A percentile compares a stretch with the other conserved stretches of the same genome.
Conservation (phyloP, 495 filamentous ascomycete genomes). For the Neurospora sp. region DNA sequence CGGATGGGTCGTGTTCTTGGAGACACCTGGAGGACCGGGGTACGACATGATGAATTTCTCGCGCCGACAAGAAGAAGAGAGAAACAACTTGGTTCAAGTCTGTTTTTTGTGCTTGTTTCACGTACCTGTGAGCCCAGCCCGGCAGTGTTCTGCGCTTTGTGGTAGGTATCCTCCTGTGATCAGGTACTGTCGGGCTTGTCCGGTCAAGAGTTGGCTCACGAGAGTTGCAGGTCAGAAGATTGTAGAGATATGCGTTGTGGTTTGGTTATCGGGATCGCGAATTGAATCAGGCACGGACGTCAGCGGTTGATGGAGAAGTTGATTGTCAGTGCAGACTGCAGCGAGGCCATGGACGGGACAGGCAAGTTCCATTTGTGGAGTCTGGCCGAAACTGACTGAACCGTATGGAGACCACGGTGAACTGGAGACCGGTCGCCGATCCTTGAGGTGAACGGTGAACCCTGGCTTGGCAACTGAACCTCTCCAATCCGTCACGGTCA, state of each 20-base stretch:
- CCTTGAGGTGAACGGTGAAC: neutral
- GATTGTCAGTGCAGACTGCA: neutral
- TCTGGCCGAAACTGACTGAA: neutral
- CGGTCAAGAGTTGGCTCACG: slow-evolving; percentile 15
- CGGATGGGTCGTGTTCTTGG: slow-evolving; percentile 41
- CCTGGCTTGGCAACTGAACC: neutral
- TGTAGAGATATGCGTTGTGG: neutral
- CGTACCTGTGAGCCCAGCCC: slow-evolving; percentile 38
- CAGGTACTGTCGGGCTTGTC: neutral
- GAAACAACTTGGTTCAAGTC: slow-evolving; percentile 7
- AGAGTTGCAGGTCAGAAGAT: slow-evolving; percentile 1
- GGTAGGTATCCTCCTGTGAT: neutral
- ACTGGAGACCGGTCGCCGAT: neutral
- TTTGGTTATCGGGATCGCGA: neutral
- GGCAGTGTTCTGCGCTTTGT: neutral
- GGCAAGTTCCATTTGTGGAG: neutral
- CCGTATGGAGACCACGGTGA: neutral
- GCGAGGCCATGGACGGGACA: neutral
- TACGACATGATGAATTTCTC: slow-evolving; percentile 89
- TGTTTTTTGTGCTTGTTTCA: slow-evolving; percentile 21
- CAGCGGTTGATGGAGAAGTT: neutral
- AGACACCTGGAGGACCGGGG: slow-evolving; percentile 83
- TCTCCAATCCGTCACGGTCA: neutral
- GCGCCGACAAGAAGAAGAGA: slow-evolving; percentile 26
- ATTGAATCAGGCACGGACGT: neutral